Evolutionary conservation across 495 filamentous ascomycete species (phyloP), one percentile per base, ranked within the genome.

Genomic region (Lasiosphaeria hispida): DNA sequence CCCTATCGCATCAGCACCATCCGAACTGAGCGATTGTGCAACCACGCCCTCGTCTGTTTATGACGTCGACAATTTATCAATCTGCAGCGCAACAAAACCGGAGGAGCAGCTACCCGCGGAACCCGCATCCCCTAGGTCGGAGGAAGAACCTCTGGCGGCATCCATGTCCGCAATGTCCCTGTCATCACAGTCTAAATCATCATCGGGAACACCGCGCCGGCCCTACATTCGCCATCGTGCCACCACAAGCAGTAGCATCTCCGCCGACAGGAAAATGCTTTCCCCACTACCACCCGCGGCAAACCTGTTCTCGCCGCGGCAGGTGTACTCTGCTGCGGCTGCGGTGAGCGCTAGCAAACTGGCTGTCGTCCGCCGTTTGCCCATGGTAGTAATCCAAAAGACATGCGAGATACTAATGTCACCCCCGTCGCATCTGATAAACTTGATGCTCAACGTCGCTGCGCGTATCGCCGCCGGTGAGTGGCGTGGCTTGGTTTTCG

Each of bases 401-500:
- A 91, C 90, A 0, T 85, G 83, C 66, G 82, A 88, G 15, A 77
- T 94, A 4, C 75, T 95, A 1, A 72, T 95, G 23, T 82, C 87
- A 0, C 90, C 91, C 7, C 90, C 91, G 0, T 80, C 85, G 18
- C 83, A 89, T 57, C 79, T 96, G 7, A 78, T 96, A 37, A 77
- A 83, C 7, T 72, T 94, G 40, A 89, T 96, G 77, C 78, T 96
- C 7, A 83, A 83, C 49, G 88, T 96, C 33, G 89, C 91, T 2
- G 85, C 88, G 0, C 83, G 81, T 38, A 89, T 95, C 59, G 80
- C 83, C 0, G 82, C 85, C 17, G 88, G 85, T 4, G 80, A 83
- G 60, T 80, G 80, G 79, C 68, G 75, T 35, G 81, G 79, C 14
- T 47, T 80, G 8, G 67, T 81, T 1, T 77, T 76, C 37, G 80